phyloP scores from a whole-genome alignment of 2,329 filamentous ascomycete species.

The Coleophoma cylindrospora region DNA sequence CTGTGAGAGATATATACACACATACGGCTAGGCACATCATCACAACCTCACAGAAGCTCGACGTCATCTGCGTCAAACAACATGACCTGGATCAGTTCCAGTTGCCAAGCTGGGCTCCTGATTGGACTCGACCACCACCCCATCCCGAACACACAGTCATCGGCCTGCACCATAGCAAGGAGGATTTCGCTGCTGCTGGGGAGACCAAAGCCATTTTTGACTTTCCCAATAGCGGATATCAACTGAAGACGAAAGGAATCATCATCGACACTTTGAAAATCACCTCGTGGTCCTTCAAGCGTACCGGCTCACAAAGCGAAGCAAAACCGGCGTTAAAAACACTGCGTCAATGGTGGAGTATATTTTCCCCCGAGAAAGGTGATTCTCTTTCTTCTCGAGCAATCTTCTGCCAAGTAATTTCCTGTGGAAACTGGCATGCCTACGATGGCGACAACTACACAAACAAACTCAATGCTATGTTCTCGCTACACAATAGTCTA shows the following conservation, averaged over 20 bases:
- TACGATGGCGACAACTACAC: conserved; percentile 8
- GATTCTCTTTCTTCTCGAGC: conserved; percentile 8
- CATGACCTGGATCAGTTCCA: conserved; percentile 5
- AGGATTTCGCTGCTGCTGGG: conserved; percentile 10
- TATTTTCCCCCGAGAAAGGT: conserved; percentile 8
- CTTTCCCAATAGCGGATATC: conserved; percentile 12
- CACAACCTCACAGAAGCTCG: conserved; percentile 10
- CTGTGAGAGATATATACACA: conserved; percentile 13
- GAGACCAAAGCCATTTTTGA: conserved; percentile 6
- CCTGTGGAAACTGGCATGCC: conserved; percentile 18
- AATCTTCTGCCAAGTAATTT: conserved; percentile 14
- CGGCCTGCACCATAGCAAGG: conserved; percentile 15
- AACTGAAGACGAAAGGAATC: conserved; percentile 12
- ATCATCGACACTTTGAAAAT: conserved; percentile 15
- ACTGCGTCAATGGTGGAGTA: conserved; percentile 21
- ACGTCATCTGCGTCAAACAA: conserved; percentile 22
- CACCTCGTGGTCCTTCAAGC: conserved; percentile 10
- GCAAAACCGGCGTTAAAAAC: conserved; percentile 8
- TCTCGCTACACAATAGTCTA: conserved; percentile 5
- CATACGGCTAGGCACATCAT: conserved; percentile 21
- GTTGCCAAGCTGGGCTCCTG: conserved; percentile 19
- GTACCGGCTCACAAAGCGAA: conserved; percentile 8
- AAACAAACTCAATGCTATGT: conserved; percentile 13
- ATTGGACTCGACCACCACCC: conserved; percentile 16
- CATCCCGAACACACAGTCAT: conserved; percentile 8